Conservation (phyloP, 176 grass and related monocot species). For the Aegilops sharonensis region DNA sequence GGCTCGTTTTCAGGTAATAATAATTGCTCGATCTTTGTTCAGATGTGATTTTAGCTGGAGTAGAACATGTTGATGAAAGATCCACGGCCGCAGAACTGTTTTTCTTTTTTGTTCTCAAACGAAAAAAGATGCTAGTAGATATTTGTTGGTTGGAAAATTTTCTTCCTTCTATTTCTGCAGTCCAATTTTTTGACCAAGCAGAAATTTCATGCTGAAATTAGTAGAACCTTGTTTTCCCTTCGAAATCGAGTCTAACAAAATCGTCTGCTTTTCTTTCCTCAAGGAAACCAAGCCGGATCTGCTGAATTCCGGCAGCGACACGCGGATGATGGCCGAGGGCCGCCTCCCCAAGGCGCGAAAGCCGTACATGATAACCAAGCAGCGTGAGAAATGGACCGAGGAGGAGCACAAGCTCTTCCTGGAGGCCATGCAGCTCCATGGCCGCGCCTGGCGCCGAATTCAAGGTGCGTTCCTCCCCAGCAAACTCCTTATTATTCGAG, state of each 20-base stretch:
- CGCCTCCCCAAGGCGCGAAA: slow-evolving; percentile 66
- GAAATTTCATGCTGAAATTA: background rate
- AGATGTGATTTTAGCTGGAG: background rate
- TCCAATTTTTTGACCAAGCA: background rate
- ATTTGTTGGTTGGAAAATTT: background rate
- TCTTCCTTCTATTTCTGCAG: background rate
- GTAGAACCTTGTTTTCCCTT: too few species aligned
- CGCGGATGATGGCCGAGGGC: slow-evolving; percentile 32
- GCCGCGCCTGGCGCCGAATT: slow-evolving; percentile 84
- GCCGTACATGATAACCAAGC: slow-evolving; percentile 92
- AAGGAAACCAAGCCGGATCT: slow-evolving; percentile 25
- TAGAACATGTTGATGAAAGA: background rate
- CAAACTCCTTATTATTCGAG: background rate
- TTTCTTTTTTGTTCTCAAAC: background rate
- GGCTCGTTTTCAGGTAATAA: slow-evolving; percentile 47
- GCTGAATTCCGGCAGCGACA: background rate
- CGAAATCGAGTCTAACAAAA: background rate
- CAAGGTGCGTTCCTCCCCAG: slow-evolving; percentile 42
- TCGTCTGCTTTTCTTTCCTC: background rate
- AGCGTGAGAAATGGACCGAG: slow-evolving; percentile 92
- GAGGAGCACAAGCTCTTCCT: slow-evolving; percentile 85
- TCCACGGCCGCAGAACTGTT: background rate
- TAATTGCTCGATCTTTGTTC: background rate
- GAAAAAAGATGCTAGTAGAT: background rate
- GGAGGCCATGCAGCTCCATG: slow-evolving; percentile 71